Conservation (phyloP, 2,329 filamentous ascomycete species). For the Phialemoniopsis sp. region DNA sequence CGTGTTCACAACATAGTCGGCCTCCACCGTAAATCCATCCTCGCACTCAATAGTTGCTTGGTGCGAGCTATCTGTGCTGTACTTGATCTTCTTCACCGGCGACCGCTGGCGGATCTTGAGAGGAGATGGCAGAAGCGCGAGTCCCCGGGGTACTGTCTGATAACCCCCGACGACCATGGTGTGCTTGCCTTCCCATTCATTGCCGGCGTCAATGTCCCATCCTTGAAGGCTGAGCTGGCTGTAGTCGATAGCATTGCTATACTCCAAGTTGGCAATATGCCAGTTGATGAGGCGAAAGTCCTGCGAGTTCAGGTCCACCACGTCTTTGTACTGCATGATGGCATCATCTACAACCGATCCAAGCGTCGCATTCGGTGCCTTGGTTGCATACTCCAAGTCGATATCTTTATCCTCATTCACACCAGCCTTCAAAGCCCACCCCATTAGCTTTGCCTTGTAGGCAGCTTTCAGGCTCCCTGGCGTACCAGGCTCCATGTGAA, state of each 20-base stretch:
- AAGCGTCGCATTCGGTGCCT: constrained; percentile 65
- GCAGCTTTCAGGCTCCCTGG: constrained; percentile 69
- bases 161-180: constrained; percentile 93
- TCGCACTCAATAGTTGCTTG: constrained; percentile 67
- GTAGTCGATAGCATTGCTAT: constrained; percentile 90
- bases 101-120: constrained; percentile 74
- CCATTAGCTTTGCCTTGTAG: constrained; percentile 73
- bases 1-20: constrained; percentile 89
- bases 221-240: constrained; percentile 81
- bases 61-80: constrained; percentile 46
- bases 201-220: constrained; percentile 97
- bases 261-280: constrained; percentile 98
- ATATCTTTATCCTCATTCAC: constrained; percentile 62
- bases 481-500: constrained; percentile 67
- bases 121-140: constrained; percentile 71
- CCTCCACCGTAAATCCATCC: constrained; percentile 71
- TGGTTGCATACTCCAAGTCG: constrained; percentile 63
- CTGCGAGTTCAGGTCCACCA: constrained; percentile 78
- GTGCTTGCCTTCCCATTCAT: constrained; percentile 94
- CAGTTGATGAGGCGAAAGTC: constrained; percentile 92
- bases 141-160: constrained; percentile 83
- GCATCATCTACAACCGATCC: constrained; percentile 90
- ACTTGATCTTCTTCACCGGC: constrained; percentile 66
- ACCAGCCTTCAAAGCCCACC: constrained; percentile 71
- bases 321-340: constrained; percentile 78